Base-by-base conservation (phyloP, 345 rosid species). In the Dovyalis caffra region DNA sequence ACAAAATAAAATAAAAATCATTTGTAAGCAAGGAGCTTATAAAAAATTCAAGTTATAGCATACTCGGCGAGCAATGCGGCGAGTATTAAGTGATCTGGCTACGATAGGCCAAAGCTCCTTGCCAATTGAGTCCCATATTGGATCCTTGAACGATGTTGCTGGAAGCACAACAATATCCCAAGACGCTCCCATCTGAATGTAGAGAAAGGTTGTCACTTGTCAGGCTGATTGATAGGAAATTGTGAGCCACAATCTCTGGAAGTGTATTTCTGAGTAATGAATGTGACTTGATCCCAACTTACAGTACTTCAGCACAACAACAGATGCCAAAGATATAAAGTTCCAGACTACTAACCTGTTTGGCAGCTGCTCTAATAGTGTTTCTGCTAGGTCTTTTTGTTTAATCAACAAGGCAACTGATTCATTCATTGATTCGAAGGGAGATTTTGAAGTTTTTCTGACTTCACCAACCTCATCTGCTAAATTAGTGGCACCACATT, bases 111-210 rank as follows among this genome's bases (percentile, higher is more conserved):
- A 92, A 75, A 95, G 89, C 77, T 91, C 95, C 64, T 86, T 81
- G 61, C 88, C 85, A 56, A 89, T 76, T 67, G 85, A 83, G 77
- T 87, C 84, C 99, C 97, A 91, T 23, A 81, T 57, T 72, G 89
- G 93, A 85, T 95, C 97, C 79, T 67, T 87, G 81, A 92, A 95
- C 62, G 92, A 91, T 73, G 92, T 81, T 71, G 77, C 84, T 5
- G 98, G 97, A 75, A 94, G 91, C 78, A 95, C 94, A 83, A 89
- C 85, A 74, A 95, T 88, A 86, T 95, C 94, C 95, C 95, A 62
- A 91, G 90, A 64, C 91, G 84, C 69, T 91, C 99, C 99, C 97
- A 95, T 83, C 97, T 95, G 87, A 79, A 68, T 35, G 60, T 26
- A 66, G 74, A 60, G 34, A 83, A 16, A 69, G 49, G 63, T 60